phyloP scores from a whole-genome alignment of 768 basidiomycete genomes.

The Tulasnella sp. region DNA sequence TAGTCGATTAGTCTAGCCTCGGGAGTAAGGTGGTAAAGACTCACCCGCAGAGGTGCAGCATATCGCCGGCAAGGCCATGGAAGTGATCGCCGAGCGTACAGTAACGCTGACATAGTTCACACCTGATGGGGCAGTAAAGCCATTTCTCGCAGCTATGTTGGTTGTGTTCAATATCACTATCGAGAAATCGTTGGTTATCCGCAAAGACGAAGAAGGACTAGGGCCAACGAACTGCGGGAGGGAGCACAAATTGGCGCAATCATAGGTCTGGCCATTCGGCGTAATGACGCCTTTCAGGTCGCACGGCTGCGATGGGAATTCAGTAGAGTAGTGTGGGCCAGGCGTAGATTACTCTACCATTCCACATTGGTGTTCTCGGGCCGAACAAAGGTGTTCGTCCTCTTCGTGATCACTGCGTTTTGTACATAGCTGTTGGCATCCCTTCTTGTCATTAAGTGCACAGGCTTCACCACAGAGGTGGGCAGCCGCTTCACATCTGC shows the following conservation, averaged over 20 bases:
- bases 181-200: neutral
- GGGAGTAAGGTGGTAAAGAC: neutral
- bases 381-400: constrained; percentile 42
- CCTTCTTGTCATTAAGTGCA: constrained; percentile 33
- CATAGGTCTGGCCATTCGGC: constrained; percentile 24
- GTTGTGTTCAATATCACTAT: constrained; percentile 36
- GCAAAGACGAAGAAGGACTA: neutral
- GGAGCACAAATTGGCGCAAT: constrained; percentile 34
- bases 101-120: constrained; percentile 43
- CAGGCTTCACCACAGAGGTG: constrained; percentile 47
- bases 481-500: constrained; percentile 38
- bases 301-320: constrained; percentile 30
- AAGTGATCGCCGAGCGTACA: constrained; percentile 40
- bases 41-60: constrained; percentile 48
- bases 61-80: constrained; percentile 34
- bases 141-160: constrained; percentile 39
- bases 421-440: constrained; percentile 41
- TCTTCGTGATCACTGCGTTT: constrained; percentile 41
- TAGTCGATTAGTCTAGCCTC: neutral
- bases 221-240: constrained; percentile 13
- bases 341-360: constrained; percentile 25
- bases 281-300: constrained; percentile 27
- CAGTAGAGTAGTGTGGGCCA: too few relatives aligned
- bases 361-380: constrained; percentile 43
- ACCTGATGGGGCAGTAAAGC: constrained; percentile 40